phyloP scores from a whole-genome alignment of 768 basidiomycete genomes.

The Lactarius indigo region DNA sequence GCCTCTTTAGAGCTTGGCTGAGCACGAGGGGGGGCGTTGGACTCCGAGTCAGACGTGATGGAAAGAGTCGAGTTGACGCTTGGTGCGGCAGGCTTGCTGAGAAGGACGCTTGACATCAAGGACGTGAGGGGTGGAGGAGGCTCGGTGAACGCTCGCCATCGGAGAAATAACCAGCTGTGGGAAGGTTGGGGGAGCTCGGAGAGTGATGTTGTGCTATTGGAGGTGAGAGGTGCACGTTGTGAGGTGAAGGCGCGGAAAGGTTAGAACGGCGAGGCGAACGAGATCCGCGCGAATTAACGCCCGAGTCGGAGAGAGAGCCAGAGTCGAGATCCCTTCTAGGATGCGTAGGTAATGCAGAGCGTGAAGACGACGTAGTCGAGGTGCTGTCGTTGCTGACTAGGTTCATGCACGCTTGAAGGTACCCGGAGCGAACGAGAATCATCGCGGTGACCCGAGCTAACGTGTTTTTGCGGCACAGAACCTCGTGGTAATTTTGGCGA shows the following conservation, averaged over 20 bases:
- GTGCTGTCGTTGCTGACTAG: not conserved
- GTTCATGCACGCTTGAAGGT: not conserved
- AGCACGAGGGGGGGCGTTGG: slow-evolving; percentile 1
- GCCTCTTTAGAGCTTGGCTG: not conserved
- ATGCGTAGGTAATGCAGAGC: not conserved
- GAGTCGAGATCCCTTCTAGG: slow-evolving; percentile 5
- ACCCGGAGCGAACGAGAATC: not conserved
- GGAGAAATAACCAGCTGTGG: slow-evolving; percentile 16
- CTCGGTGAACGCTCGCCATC: slow-evolving; percentile 22
- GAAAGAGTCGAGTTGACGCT: slow-evolving; percentile 23
- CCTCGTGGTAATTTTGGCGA: not conserved
- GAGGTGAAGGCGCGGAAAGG: not conserved
- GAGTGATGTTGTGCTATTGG: slow-evolving; percentile 12
- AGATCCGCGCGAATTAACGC: slow-evolving; percentile 1
- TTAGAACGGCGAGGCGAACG: slow-evolving; percentile 1
- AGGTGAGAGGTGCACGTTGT: slow-evolving; percentile 1
- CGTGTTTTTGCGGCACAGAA: not conserved
- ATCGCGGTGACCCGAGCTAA: not conserved
- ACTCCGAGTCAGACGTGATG: slow-evolving; percentile 25
- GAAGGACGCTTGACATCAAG: slow-evolving; percentile 26
- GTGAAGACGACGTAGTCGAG: not conserved
- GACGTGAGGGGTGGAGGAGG: slow-evolving; percentile 17
- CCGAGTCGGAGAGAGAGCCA: slow-evolving; percentile 23
- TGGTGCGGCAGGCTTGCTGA: slow-evolving; percentile 26
- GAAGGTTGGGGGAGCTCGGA: slow-evolving; percentile 18